A percentile compares a stretch with the other conserved stretches of the same genome.
These are phyloP conservation scores for Bruguiera hainesii DNA, from an alignment of 441 rosid genomes.

Conservation along the genomic window DNA sequence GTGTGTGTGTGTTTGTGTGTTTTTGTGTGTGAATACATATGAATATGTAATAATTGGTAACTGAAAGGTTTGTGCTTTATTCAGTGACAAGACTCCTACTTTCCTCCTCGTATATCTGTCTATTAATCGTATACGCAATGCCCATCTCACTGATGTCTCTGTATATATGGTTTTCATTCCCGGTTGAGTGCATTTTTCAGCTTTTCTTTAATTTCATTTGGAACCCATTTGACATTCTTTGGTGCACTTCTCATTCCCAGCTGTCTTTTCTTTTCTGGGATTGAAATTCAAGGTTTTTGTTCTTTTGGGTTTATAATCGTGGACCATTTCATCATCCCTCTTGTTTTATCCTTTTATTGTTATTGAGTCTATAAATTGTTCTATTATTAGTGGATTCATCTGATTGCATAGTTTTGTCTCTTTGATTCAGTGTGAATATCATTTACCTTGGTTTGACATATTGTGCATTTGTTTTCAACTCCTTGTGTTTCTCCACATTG, in stretches of 20 bases:
- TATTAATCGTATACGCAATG: not conserved
- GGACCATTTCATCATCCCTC: not conserved
- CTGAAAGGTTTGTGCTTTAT: constrained; percentile 1
- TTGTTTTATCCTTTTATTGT: not conserved
- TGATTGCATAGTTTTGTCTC: no score
- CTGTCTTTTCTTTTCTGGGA: not conserved
- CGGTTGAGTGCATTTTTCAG: not conserved
- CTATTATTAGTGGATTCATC: not conserved
- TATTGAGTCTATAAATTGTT: not conserved
- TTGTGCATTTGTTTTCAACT: not conserved
- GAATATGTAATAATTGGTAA: not conserved
- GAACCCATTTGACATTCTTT: constrained; percentile 1
- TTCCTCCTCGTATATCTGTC: not conserved
- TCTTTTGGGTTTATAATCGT: not conserved
- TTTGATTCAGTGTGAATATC: not conserved
- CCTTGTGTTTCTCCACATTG: not conserved
- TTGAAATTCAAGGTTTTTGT: not conserved
- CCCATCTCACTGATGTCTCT: not conserved
- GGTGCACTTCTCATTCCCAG: constrained; percentile 1
- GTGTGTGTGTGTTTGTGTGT: no score
- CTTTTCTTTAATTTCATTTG: not conserved
- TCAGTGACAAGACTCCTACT: constrained; percentile 14
- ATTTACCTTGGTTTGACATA: not conserved
- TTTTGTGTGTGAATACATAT: no score
- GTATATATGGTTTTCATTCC: not conserved